These are phyloP conservation scores for Apiotrichum siamense DNA, from an alignment of 1,284 basidiomycete genomes.

Conservation along the genomic window DNA sequence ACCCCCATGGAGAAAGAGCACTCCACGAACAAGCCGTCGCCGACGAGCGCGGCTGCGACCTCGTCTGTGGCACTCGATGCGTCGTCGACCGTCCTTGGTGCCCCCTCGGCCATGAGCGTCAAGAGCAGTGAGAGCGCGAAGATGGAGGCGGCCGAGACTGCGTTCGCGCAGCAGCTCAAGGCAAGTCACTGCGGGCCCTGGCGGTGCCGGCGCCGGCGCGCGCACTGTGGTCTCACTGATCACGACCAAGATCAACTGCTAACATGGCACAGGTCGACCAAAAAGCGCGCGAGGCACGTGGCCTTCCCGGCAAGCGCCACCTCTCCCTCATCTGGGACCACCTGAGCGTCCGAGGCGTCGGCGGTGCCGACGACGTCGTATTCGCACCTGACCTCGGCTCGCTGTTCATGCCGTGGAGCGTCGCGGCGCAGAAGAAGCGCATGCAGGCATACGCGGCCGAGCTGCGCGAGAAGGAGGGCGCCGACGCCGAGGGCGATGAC, in stretches of 20 bases:
- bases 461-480: not conserved
- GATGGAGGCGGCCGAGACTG: too few species aligned
- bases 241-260: too few species aligned
- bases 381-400: slow-evolving; percentile 31
- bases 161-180: too few species aligned
- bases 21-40: too few species aligned
- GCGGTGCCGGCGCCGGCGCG: too few species aligned
- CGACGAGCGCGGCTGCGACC: too few species aligned
- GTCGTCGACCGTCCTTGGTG: not conserved
- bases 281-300: slow-evolving; percentile 8
- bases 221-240: too few species aligned
- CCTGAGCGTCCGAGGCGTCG: slow-evolving; percentile 29
- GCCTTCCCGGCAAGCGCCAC: slow-evolving; percentile 9
- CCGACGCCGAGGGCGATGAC: slow-evolving; percentile 9
- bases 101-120: not conserved
- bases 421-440: slow-evolving; percentile 24
- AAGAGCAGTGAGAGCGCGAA: too few species aligned
- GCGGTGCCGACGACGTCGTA: slow-evolving; percentile 29
- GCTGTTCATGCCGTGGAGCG: slow-evolving; percentile 28
- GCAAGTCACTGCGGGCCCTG: too few species aligned
- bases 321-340: slow-evolving; percentile 27
- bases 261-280: slow-evolving; percentile 29
- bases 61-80: not conserved
- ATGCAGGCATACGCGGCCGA: slow-evolving; percentile 7
- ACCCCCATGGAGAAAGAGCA: too few species aligned